Base-by-base conservation (phyloP, 2,329 filamentous ascomycete species). In the Monilinia fructicola region DNA sequence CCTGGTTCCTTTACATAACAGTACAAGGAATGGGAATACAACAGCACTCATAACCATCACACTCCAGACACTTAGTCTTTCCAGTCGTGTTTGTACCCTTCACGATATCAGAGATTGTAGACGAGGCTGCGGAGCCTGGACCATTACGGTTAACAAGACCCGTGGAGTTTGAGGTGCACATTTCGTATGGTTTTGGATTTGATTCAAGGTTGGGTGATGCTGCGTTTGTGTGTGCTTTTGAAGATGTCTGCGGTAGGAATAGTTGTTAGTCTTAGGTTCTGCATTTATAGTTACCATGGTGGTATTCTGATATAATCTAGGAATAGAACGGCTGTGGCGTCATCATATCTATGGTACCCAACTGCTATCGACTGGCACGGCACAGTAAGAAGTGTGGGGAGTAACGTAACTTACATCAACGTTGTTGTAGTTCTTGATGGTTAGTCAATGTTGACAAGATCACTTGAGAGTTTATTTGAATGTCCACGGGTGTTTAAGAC, bases 31-130 rank as follows among this genome's bases (percentile, higher is more conserved):
- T 80, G 0, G 81, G 80, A 67, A 85, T 83, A 73, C 83, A 86
- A 74, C 83, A 86, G 74, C 83, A 85, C 61, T 83, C 78, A 70
- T 78, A 81, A 48, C 79, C 82, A 69, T 80, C 82, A 70, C 82
- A 84, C 71, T 83, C 79, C 68, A 84, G 77, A 72, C 82, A 84
- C 67, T 78, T 80, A 2, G 81, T 81, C 74, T 81, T 79, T 53
- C 77, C 78, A 42, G 77, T 79, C 0, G 77, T 73, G 3, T 76
- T 76, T 52, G 76, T 77, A 58, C 79, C 79, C 77, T 85, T 85
- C 71, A 84, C 73, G 73, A 85, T 82, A 71, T 76, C 81, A 70
- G 81, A 80, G 68, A 81, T 79, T 62, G 81, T 82, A 54, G 81
- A 82, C 1, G 80, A 65, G 23, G 64, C 52, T 62, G 64, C 64